phyloP scores from a whole-genome alignment of 2,329 filamentous ascomycete species.

The Aureobasidium lini region DNA sequence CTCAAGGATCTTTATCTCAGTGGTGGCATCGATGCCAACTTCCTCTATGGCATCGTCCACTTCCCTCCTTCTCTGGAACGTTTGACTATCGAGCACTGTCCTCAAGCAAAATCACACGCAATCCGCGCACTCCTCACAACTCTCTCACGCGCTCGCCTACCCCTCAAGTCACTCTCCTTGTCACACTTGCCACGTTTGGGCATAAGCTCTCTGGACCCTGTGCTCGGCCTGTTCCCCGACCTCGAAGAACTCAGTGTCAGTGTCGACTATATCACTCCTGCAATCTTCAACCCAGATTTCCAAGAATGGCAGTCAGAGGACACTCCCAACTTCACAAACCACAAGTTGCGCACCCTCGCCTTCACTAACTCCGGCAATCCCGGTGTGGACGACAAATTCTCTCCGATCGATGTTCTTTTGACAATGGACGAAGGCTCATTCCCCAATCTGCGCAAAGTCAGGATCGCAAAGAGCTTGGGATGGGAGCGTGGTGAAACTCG shows the following conservation, averaged over 20 bases:
- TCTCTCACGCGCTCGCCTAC: slow-evolving; percentile 17
- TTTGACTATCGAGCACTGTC: slow-evolving; percentile 38
- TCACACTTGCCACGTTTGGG: slow-evolving; percentile 34
- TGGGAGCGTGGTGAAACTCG: slow-evolving; percentile 31
- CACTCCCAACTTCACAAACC: slow-evolving; percentile 16
- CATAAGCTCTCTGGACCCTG: slow-evolving; percentile 32
- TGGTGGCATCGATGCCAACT: slow-evolving; percentile 37
- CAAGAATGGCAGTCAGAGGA: background rate
- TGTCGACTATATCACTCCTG: slow-evolving; percentile 40
- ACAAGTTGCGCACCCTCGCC: slow-evolving; percentile 32
- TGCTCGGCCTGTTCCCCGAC: slow-evolving; percentile 34
- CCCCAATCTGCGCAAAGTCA: slow-evolving; percentile 31
- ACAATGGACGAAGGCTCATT: slow-evolving; percentile 35
- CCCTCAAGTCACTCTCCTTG: slow-evolving; percentile 32
- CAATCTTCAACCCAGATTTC: slow-evolving; percentile 29
- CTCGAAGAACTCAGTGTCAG: slow-evolving; percentile 35
- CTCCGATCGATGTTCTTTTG: slow-evolving; percentile 34
- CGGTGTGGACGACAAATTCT: slow-evolving; percentile 31
- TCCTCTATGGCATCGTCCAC: slow-evolving; percentile 30
- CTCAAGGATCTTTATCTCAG: slow-evolving; percentile 36
- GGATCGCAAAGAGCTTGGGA: slow-evolving; percentile 31
- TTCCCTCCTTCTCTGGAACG: slow-evolving; percentile 28
- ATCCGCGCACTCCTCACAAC: slow-evolving; percentile 32
- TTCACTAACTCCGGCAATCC: slow-evolving; percentile 33
- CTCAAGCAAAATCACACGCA: slow-evolving; percentile 29